Evolutionary conservation across 2,329 filamentous ascomycete species (phyloP).

Genomic region (Alternaria hordeiaustralica): DNA sequence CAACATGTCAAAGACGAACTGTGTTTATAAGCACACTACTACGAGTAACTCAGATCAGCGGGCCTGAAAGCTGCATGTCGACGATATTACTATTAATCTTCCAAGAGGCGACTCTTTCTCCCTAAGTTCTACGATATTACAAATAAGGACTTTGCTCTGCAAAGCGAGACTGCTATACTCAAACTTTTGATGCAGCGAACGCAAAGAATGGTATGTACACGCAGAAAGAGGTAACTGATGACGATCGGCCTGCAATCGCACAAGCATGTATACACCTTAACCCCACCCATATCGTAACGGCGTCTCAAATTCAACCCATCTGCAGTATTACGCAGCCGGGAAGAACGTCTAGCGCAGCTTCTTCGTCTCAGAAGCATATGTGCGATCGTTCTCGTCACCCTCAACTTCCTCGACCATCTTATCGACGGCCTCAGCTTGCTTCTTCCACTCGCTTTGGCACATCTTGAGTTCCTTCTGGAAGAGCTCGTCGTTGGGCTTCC

Average conservation of each 20-base stretch:
- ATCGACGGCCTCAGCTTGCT: slow-evolving; percentile 79
- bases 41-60: neutral
- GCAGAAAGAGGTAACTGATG: neutral
- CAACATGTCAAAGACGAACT: neutral
- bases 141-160: neutral
- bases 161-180: neutral
- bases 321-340: neutral
- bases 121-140: slow-evolving; percentile 5
- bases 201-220: slow-evolving; percentile 14
- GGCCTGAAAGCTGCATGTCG: neutral
- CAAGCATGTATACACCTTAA: neutral
- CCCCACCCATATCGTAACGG: slow-evolving; percentile 6
- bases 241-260: slow-evolving; percentile 12
- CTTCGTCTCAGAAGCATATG: slow-evolving; percentile 50
- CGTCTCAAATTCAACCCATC: neutral
- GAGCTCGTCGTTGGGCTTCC: slow-evolving; percentile 82
- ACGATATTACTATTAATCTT: slow-evolving; percentile 1
- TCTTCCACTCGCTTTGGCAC: slow-evolving; percentile 78
- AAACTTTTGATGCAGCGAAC: slow-evolving; percentile 13
- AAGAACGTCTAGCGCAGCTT: slow-evolving; percentile 36
- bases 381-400: slow-evolving; percentile 57
- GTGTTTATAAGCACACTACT: neutral
- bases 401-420: slow-evolving; percentile 76
- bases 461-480: slow-evolving; percentile 88
- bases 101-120: neutral